phyloP scores from a whole-genome alignment of 257 asterid species.

The Plectranthus barbatus region DNA sequence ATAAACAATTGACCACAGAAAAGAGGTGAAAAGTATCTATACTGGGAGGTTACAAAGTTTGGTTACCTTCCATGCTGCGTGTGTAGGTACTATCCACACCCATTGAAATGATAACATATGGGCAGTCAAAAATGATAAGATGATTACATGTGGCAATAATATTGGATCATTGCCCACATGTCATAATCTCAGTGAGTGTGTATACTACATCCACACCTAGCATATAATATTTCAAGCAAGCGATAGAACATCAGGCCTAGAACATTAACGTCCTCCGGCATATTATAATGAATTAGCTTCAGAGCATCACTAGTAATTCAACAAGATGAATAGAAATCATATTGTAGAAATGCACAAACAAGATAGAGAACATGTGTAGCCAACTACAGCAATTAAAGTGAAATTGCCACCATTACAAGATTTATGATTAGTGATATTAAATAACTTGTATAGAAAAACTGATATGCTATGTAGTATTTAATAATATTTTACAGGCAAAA shows the following conservation, averaged over 20 bases:
- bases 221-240: too few species aligned
- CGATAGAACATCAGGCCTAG: too few species aligned
- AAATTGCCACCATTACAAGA: too few species aligned
- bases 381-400: neutral
- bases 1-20: neutral
- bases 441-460: neutral
- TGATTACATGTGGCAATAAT: too few species aligned
- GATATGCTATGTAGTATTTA: neutral
- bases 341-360: neutral
- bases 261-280: too few species aligned
- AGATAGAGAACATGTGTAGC: neutral
- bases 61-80: neutral
- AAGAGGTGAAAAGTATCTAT: neutral
- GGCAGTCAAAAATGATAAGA: too few species aligned
- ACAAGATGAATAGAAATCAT: neutral
- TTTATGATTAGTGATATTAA: neutral
- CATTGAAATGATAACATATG: too few species aligned
- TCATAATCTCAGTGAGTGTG: too few species aligned
- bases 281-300: neutral
- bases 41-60: slow-evolving; percentile 2
- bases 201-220: too few species aligned
- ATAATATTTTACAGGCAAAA: neutral
- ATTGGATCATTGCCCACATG: too few species aligned
- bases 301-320: neutral
- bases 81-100: too few species aligned